Percentiles rank a stretch among this genome's conserved stretches.
phyloP scores from a whole-genome alignment of 2,329 filamentous ascomycete genomes.

The Chaetothyriales sp. region DNA sequence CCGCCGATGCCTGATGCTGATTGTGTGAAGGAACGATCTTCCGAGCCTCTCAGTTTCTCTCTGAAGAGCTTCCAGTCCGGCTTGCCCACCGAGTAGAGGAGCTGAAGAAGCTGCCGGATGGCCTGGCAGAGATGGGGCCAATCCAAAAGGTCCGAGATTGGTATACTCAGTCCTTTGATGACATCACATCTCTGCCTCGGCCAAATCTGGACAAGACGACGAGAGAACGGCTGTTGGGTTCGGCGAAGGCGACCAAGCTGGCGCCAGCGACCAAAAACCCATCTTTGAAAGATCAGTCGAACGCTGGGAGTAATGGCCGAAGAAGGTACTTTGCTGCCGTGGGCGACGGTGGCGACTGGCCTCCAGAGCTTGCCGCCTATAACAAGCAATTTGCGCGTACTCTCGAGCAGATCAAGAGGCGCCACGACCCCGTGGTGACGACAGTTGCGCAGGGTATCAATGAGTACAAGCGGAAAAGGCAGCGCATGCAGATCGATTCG shows the following conservation, averaged over 20 bases:
- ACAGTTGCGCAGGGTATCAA: constrained; percentile 96
- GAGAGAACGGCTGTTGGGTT: constrained; percentile 57
- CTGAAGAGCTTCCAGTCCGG: constrained; percentile 93
- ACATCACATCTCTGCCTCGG: constrained; percentile 76
- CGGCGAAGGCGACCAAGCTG: constrained; percentile 44
- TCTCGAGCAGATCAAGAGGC: constrained; percentile 83
- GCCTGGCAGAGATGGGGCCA: constrained; percentile 93
- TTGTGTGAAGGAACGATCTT: constrained; percentile 65
- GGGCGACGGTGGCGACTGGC: constrained; percentile 81
- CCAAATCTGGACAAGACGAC: constrained; percentile 64
- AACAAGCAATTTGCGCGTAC: constrained; percentile 82
- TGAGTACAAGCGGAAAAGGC: constrained; percentile 91
- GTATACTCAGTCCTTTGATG: constrained; percentile 99
- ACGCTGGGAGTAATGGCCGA: constrained; percentile 41
- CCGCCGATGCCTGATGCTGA: neutral
- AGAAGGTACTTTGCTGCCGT: constrained; percentile 76
- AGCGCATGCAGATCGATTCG: constrained; percentile 96
- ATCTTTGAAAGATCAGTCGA: constrained; percentile 53
- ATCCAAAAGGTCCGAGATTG: constrained; percentile 91
- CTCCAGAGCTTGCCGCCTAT: constrained; percentile 84
- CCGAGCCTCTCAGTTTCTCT: constrained; percentile 93
- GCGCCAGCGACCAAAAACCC: constrained; percentile 80
- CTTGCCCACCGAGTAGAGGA: constrained; percentile 94
- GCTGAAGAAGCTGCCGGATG: constrained; percentile 81
- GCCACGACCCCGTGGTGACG: constrained; percentile 93